Evolutionary conservation across 331 rosid species (phyloP), one percentile per base, ranked within the genome.

Genomic region (Ulmus americana): DNA sequence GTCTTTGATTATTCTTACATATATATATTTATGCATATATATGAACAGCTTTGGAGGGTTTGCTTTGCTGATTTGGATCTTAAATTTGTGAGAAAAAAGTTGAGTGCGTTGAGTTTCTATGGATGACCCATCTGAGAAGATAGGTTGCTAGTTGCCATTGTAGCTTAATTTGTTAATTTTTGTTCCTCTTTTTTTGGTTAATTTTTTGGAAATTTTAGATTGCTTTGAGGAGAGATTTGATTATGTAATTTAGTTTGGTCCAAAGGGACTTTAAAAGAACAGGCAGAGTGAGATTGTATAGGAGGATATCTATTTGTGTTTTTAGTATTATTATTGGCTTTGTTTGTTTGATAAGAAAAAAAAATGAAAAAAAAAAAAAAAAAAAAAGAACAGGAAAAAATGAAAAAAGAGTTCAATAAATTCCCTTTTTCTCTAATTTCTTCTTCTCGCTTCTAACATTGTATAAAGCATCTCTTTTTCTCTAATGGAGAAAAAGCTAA

Each of bases 231-330:
- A 10, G 68, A 70, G 49, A 59, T 53, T 28, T 61, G 81, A 48
- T 67, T 10, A 28, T 51, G 64, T 78, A 69, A 66, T 72, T 81
- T 78, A 63, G 73, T 76, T 77, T 79, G 81, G 88, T 87, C 95
- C 95, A 65, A 85, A 85, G 85, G 91, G 87, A 77, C 88, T 59
- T 38, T 16, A 58, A 39, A 64, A 70, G 61, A 54, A 71, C 70
- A 74, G 61, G 81, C 74, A 65, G 82, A 82, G 81, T 48, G 83
- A 76, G 77, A 64, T 85, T 88, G 89, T 88, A 88, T 83, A 85
- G 95, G 79, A 85, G 87, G 95, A 84, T 64, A 70, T 72, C 39
- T 76, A 20, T 83, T 71, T 56, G 73, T 70, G 73, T 54, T 71
- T 61, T 70, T 41, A 76, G 57, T 80, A 45, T 71, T 63, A 59